Evolutionary conservation across 129 eudicot genomes (phyloP), one percentile per base, ranked within the genome.

Genomic region (Arctium lappa): DNA sequence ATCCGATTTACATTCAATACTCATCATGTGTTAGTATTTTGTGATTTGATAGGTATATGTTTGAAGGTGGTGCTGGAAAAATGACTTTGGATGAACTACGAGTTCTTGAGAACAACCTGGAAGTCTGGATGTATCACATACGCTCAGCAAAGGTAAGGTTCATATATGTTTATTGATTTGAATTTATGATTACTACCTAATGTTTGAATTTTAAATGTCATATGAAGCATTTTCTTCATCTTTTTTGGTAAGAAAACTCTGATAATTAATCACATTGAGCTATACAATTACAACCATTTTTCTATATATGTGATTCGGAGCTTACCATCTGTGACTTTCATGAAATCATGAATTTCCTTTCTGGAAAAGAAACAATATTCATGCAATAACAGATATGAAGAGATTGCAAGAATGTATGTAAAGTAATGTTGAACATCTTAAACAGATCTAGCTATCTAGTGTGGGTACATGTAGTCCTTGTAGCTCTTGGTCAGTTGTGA

Each of bases 11-110:
- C 70, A 66, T 66, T 8, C 2, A 66, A 27, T 66, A 66, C 27
- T 29, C 12, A 5, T 29, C 12, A 5, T 12, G 0, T 46, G 10
- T 63, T 63, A 5, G 8, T 27, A 65, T 42, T 36, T 34, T 27
- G 32, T 22, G 13, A 56, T 56, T 56, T 66, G 32, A 29, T 29
- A 92, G 97, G 88, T 88, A 81, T 75, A 81, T 92, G 91, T 86
- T 85, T 76, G 91, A 93, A 83, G 93, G 92, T 48, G 99, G 93
- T 72, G 85, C 85, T 60, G 97, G 95, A 77, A 83, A 91, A 82
- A 95, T 93, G 99, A 83, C 85, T 69, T 48, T 93, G 83, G 93
- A 91, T 80, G 99, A 95, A 75, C 80, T 95, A 74, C 85, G 91
- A 73, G 83, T 88, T 53, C 90, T 95, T 82, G 99, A 95, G 87